These are phyloP conservation scores for Podospora pseudopauciseta DNA, from an alignment of 495 filamentous ascomycete genomes.

Conservation along the genomic window DNA sequence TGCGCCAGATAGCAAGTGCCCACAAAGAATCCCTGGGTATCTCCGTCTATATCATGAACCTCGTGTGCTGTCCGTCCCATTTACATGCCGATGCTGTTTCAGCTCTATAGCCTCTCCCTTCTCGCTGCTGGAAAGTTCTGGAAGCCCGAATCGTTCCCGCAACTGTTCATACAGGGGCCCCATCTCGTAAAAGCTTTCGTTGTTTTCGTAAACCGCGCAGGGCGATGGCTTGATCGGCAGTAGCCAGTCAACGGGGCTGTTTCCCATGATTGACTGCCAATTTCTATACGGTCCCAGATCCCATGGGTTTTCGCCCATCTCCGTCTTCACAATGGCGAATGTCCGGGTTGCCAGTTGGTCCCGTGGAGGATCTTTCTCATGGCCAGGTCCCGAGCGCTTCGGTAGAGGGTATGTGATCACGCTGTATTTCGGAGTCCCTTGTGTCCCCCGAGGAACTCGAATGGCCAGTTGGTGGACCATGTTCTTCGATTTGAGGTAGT, in stretches of 20 bases:
- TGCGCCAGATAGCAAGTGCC: background rate
- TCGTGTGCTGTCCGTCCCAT: constrained; percentile 9
- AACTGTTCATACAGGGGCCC: constrained; percentile 41
- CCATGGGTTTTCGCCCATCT: constrained; percentile 76
- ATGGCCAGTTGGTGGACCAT: constrained; percentile 73
- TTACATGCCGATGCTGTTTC: constrained; percentile 4
- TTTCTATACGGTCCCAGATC: constrained; percentile 64
- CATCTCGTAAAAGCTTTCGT: constrained; percentile 48
- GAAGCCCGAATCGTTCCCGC: constrained; percentile 35
- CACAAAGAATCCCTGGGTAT: constrained; percentile 13
- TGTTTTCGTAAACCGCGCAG: constrained; percentile 48
- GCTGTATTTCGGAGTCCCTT: constrained; percentile 36
- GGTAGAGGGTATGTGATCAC: constrained; percentile 43
- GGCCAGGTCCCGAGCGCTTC: constrained; percentile 12
- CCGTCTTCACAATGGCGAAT: constrained; percentile 72
- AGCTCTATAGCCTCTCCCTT: constrained; percentile 12
- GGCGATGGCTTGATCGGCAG: constrained; percentile 66
- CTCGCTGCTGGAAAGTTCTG: constrained; percentile 21
- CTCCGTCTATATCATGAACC: constrained; percentile 15
- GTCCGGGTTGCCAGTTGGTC: constrained; percentile 53
- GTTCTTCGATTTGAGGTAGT: constrained; percentile 60
- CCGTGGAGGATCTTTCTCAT: constrained; percentile 21
- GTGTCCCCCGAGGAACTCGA: constrained; percentile 55
- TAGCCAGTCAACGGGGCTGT: constrained; percentile 65
- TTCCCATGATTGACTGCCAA: constrained; percentile 71